A percentile compares a stretch with the other conserved stretches of the same genome.
phyloP scores from a whole-genome alignment of 768 basidiomycete species.

The Suillus sp. region DNA sequence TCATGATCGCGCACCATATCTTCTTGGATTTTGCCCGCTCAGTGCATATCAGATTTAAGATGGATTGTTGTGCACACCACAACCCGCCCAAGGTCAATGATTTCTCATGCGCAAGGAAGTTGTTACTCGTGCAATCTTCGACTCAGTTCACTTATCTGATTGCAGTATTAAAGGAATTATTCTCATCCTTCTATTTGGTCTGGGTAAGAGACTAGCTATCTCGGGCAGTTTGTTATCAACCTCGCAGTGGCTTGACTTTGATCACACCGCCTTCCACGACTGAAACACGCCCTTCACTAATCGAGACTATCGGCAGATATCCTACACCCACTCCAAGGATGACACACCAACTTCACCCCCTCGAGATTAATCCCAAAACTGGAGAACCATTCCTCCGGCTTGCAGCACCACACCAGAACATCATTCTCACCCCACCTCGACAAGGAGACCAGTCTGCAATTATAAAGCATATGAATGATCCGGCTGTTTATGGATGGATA shows the following conservation, averaged over 20 bases:
- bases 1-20: background rate
- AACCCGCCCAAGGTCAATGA: background rate
- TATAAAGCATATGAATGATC: slow-evolving; percentile 51
- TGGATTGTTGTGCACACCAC: background rate
- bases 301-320: background rate
- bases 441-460: slow-evolving; percentile 41
- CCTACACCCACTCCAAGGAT: background rate
- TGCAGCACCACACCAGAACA: slow-evolving; percentile 47
- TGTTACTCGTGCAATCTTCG: background rate
- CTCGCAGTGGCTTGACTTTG: background rate
- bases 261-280: background rate
- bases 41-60: background rate
- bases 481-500: slow-evolving; percentile 46
- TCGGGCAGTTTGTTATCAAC: background rate
- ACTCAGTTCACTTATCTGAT: background rate
- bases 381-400: slow-evolving; percentile 61
- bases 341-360: slow-evolving; percentile 35
- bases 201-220: background rate
- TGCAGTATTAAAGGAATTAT: background rate
- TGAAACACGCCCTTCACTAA: background rate
- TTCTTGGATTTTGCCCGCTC: background rate
- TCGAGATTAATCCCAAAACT: slow-evolving; percentile 43
- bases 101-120: background rate
- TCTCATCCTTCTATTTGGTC: background rate
- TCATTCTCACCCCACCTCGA: slow-evolving; percentile 64